Percentiles rank a stretch among this genome's conserved stretches.
Evolutionary conservation across 1,284 basidiomycete genomes (phyloP).

Genomic region (Ustilago vetiveriae): DNA sequence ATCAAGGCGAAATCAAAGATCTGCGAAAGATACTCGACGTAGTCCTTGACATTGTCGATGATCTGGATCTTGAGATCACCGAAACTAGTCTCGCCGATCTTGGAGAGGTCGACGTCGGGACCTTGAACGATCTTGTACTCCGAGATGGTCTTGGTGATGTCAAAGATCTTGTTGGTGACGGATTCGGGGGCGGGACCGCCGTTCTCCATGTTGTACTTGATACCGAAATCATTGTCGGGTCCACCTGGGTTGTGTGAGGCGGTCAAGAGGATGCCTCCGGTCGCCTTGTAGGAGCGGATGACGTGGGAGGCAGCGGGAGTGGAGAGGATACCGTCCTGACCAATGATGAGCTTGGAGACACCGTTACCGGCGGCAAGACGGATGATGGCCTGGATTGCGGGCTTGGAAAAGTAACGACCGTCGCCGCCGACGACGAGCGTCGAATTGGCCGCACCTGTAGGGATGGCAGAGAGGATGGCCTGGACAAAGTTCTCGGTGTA

Average conservation of each 20-base stretch:
- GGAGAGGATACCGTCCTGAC: slow-evolving; percentile 86
- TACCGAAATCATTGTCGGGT: slow-evolving; percentile 96
- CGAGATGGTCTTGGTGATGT: slow-evolving; percentile 85
- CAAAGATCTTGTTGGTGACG: slow-evolving; percentile 92
- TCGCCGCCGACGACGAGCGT: slow-evolving; percentile 97
- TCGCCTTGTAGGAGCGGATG: slow-evolving; percentile 93
- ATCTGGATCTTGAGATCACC: slow-evolving; percentile 78
- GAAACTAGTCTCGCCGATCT: slow-evolving; percentile 80
- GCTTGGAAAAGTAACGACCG: slow-evolving; percentile 90
- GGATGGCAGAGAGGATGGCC: slow-evolving; percentile 90
- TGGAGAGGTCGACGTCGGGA: slow-evolving; percentile 83
- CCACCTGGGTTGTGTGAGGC: slow-evolving; percentile 98
- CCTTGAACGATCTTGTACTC: slow-evolving; percentile 87
- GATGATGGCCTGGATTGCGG: slow-evolving; percentile 89
- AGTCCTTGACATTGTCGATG: slow-evolving; percentile 93
- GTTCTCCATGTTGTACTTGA: slow-evolving; percentile 98
- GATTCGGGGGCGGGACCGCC: slow-evolving; percentile 95
- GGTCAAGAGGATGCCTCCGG: slow-evolving; percentile 96
- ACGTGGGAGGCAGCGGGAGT: slow-evolving; percentile 96
- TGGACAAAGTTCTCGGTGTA: slow-evolving; percentile 99
- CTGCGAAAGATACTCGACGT: slow-evolving; percentile 80
- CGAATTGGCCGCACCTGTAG: slow-evolving; percentile 74
- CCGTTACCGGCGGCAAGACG: slow-evolving; percentile 86
- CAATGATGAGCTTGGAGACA: slow-evolving; percentile 65
- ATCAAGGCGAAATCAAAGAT: slow-evolving; percentile 97